These are phyloP conservation scores for Colletotrichum sp. DNA, from an alignment of 2,329 filamentous ascomycete genomes.

Conservation along the genomic window DNA sequence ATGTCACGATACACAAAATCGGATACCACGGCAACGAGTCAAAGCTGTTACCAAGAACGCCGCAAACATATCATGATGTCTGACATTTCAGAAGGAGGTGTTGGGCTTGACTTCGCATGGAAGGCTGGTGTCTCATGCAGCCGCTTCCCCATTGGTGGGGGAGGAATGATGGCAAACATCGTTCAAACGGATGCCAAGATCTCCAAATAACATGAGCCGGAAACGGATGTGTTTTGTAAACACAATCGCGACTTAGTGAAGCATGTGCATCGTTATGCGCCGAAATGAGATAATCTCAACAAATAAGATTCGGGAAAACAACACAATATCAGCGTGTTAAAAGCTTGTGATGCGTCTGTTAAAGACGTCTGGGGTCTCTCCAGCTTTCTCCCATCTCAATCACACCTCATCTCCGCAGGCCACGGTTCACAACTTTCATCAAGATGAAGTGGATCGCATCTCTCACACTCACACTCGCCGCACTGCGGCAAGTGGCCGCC, in stretches of 20 bases:
- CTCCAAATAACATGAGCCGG: background rate
- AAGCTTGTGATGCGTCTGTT: background rate
- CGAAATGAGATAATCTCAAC: background rate
- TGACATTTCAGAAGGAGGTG: background rate
- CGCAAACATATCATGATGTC: background rate
- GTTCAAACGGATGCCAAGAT: background rate
- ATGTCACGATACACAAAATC: background rate
- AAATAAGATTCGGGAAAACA: background rate
- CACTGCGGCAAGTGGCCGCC: background rate
- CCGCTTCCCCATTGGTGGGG: background rate
- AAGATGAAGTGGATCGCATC: conserved; percentile 11
- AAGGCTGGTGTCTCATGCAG: background rate
- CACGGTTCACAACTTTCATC: background rate
- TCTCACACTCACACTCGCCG: background rate
- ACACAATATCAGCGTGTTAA: background rate
- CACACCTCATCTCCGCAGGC: background rate
- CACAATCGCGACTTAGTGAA: background rate
- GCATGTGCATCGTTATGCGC: background rate
- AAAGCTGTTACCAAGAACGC: background rate
- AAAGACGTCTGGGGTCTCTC: background rate
- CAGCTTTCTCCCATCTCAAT: background rate
- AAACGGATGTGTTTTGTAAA: background rate
- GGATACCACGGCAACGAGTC: background rate
- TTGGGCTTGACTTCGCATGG: background rate
- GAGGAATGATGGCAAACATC: background rate